phyloP scores from a whole-genome alignment of 306 rosid species.

The Acmispon strigosus region DNA sequence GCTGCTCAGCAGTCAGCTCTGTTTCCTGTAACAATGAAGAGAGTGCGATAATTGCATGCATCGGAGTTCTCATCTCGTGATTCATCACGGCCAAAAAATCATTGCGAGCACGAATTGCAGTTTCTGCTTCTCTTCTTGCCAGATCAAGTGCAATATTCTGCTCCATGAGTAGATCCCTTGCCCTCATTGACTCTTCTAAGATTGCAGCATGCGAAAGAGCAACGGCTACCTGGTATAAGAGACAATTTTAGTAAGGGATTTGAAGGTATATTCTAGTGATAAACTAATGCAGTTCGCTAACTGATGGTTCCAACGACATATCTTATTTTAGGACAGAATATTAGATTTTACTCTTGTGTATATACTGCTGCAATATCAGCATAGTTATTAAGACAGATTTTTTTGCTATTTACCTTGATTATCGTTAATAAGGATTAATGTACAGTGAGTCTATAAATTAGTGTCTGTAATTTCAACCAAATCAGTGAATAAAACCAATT shows the following conservation, averaged over 20 bases:
- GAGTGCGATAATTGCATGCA: slow-evolving; percentile 98
- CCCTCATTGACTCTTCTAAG: slow-evolving; percentile 97
- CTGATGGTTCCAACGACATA: background rate
- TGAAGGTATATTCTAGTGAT: slow-evolving; percentile 4
- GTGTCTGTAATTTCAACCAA: no score
- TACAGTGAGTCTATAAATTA: no score
- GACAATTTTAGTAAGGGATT: background rate
- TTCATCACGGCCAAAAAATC: slow-evolving; percentile 98
- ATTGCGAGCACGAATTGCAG: slow-evolving; percentile 96
- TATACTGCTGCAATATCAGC: no score
- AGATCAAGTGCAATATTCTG: slow-evolving; percentile 95
- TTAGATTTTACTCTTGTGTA: no score
- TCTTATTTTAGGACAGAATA: background rate
- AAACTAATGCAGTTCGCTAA: slow-evolving; percentile 9
- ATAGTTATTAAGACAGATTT: no score
- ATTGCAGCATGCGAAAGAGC: slow-evolving; percentile 99
- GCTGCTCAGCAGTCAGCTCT: slow-evolving; percentile 85
- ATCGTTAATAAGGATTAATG: no score
- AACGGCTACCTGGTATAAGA: slow-evolving; percentile 75
- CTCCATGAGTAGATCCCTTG: slow-evolving; percentile 88
- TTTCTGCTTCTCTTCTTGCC: slow-evolving; percentile 99
- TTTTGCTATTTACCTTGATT: no score
- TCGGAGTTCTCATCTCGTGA: slow-evolving; percentile 98
- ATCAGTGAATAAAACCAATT: no score
- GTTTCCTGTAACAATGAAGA: slow-evolving; percentile 96